phyloP scores from a whole-genome alignment of 192 early-diverging fungal species.

The Helicostylum pulchrum region DNA sequence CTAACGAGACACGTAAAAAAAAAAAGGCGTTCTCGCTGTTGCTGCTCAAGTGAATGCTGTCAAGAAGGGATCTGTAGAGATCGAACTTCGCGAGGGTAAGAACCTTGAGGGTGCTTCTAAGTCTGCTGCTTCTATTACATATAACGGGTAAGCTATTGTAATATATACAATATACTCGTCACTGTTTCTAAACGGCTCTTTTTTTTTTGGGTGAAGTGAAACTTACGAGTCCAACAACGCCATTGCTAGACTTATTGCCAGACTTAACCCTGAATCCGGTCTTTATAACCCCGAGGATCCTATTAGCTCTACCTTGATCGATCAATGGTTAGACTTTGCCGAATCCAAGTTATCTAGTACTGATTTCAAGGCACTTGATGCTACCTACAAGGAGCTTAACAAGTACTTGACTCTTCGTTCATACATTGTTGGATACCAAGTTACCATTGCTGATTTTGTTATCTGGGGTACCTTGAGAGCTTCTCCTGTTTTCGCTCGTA shows the following conservation, averaged over 20 bases:
- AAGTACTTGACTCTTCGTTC: slow-evolving; percentile 80
- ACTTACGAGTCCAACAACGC: slow-evolving; percentile 30
- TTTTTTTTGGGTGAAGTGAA: slow-evolving; percentile 16
- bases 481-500: slow-evolving; percentile 74
- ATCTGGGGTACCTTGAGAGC: slow-evolving; percentile 84
- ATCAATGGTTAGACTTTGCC: slow-evolving; percentile 74
- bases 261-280: slow-evolving; percentile 23
- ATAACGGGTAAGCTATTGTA: slow-evolving; percentile 22
- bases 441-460: slow-evolving; percentile 78
- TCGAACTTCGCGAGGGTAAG: slow-evolving; percentile 28
- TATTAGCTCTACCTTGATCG: slow-evolving; percentile 48
- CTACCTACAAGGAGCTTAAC: slow-evolving; percentile 69
- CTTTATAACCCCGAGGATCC: slow-evolving; percentile 34
- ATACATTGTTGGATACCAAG: slow-evolving; percentile 73
- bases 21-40: slow-evolving; percentile 19
- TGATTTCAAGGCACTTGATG: slow-evolving; percentile 72
- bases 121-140: slow-evolving; percentile 22
- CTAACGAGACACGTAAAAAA: neutral
- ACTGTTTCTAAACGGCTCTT: neutral
- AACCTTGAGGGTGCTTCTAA: slow-evolving; percentile 27
- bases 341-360: slow-evolving; percentile 53
- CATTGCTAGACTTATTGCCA: slow-evolving; percentile 29
- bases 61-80: slow-evolving; percentile 25
- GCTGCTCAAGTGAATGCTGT: slow-evolving; percentile 22
- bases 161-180: no score